Evolutionary conservation across 768 basidiomycete species (phyloP).

Genomic region (Jaapia argillacea): DNA sequence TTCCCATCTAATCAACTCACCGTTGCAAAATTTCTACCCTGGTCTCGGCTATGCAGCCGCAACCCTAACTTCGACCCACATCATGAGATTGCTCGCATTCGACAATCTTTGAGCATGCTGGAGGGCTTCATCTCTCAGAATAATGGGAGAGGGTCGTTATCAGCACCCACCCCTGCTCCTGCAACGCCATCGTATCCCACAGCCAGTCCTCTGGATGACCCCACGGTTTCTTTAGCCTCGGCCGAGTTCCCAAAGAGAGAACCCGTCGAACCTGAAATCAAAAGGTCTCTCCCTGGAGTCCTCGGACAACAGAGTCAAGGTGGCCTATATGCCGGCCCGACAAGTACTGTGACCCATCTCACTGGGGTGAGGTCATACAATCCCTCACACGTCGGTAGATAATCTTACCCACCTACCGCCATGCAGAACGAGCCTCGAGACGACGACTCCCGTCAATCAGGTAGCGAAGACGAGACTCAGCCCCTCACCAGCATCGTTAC

Average conservation of each 20-base stretch:
- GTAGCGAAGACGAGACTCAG: conserved; percentile 7
- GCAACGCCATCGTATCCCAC: no score
- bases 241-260: background rate
- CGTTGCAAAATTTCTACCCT: conserved; percentile 7
- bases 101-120: conserved; percentile 58
- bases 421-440: conserved; percentile 25
- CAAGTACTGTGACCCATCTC: conserved; percentile 63
- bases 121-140: conserved; percentile 44
- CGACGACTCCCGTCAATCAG: background rate
- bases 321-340: conserved; percentile 73
- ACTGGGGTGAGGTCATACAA: conserved; percentile 33
- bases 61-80: conserved; percentile 23
- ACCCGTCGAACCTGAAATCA: background rate
- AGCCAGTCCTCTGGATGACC: conserved; percentile 15
- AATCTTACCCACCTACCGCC: conserved; percentile 4
- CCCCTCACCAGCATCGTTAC: conserved; percentile 33
- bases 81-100: conserved; percentile 55
- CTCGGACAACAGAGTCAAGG: conserved; percentile 24
- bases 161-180: no score
- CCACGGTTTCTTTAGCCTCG: conserved; percentile 2
- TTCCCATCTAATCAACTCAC: conserved; percentile 2
- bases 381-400: conserved; percentile 2
- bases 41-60: background rate
- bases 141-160: no score
- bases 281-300: background rate